Evolutionary conservation across 352 stramenopile species (phyloP).

Genomic region (Phytopythium sindhum): DNA sequence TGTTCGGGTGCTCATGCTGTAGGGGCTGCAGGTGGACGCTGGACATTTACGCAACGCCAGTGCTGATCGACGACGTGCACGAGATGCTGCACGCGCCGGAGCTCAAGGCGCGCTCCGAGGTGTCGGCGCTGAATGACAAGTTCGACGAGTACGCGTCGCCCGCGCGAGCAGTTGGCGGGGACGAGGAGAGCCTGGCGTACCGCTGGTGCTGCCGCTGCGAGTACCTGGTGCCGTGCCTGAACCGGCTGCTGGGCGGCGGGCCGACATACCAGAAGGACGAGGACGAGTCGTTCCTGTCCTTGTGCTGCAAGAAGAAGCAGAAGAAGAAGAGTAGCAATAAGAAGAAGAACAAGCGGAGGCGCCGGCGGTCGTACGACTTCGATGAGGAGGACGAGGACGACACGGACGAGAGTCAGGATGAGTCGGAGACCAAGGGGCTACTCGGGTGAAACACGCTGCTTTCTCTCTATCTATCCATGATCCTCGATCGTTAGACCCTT

Average conservation of each 20-base stretch:
- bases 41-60: constrained; percentile 74
- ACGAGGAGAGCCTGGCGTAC: constrained; percentile 57
- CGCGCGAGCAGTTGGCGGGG: background rate
- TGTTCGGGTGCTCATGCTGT: background rate
- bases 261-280: constrained; percentile 61
- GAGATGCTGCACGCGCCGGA: constrained; percentile 68
- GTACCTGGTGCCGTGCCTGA: constrained; percentile 68
- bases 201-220: constrained; percentile 73
- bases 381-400: constrained; percentile 19
- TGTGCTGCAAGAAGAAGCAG: constrained; percentile 16
- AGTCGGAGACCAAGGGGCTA: constrained; percentile 44
- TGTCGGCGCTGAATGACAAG: constrained; percentile 58
- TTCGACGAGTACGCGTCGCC: constrained; percentile 33
- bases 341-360: constrained; percentile 31
- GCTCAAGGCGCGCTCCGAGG: constrained; percentile 60
- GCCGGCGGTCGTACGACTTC: constrained; percentile 33
- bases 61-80: constrained; percentile 71
- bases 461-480: background rate
- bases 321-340: constrained; percentile 37
- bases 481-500: background rate
- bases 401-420: constrained; percentile 22
- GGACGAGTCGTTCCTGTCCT: constrained; percentile 13
- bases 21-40: constrained; percentile 43
- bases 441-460: constrained; percentile 29
- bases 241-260: constrained; percentile 52